A percentile compares a stretch with the other conserved stretches of the same genome.
These are phyloP conservation scores for Cyathus striatus DNA, from an alignment of 768 basidiomycete species.

Conservation along the genomic window DNA sequence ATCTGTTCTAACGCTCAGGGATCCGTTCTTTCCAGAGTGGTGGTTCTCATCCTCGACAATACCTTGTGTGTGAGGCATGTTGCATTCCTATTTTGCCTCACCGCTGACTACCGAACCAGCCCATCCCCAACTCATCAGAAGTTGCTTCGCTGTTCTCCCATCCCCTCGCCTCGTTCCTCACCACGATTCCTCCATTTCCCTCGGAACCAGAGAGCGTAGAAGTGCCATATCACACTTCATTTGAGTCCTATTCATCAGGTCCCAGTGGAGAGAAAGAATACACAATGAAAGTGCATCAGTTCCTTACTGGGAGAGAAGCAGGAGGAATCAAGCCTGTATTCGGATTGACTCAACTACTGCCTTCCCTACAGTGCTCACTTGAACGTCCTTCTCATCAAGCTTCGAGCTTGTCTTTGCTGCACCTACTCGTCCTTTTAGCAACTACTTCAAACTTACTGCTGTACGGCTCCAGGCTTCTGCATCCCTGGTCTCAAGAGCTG, in stretches of 20 bases:
- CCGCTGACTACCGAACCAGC: constrained; percentile 33
- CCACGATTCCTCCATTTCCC: constrained; percentile 52
- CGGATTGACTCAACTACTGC: constrained; percentile 81
- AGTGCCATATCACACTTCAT: constrained; percentile 60
- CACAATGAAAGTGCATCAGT: constrained; percentile 60
- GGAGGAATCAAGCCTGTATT: constrained; percentile 86
- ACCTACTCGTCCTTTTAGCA: too few species aligned
- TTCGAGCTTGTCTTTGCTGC: too few species aligned
- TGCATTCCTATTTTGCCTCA: not conserved
- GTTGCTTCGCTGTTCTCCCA: constrained; percentile 83
- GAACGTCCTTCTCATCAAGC: too few species aligned
- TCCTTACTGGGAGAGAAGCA: constrained; percentile 82
- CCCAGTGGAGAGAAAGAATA: constrained; percentile 29
- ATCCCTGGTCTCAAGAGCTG: not conserved
- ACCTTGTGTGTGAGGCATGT: constrained; percentile 54
- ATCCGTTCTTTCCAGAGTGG: constrained; percentile 56
- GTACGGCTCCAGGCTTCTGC: too few species aligned
- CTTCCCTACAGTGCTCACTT: not conserved
- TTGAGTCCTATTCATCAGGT: constrained; percentile 45
- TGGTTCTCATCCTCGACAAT: constrained; percentile 80
- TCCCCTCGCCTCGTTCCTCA: constrained; percentile 71
- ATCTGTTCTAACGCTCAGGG: too few species aligned
- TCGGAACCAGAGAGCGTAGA: constrained; percentile 48
- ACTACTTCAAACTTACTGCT: too few species aligned
- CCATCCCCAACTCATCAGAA: constrained; percentile 74